Conservation (phyloP, 1,139 yeast genomes). For the Zygosaccharomyces sapae region DNA sequence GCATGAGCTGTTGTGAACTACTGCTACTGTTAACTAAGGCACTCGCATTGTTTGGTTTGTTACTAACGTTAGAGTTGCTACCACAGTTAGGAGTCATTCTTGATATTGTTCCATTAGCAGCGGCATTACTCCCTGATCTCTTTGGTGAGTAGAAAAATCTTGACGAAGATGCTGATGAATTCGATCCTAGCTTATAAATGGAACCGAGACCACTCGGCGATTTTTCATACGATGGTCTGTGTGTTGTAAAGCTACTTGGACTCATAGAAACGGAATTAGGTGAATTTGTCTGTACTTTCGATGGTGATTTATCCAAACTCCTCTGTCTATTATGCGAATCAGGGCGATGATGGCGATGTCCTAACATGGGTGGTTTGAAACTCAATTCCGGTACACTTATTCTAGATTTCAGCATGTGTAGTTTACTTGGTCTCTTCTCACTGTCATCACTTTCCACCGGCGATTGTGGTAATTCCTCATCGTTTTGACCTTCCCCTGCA, state of each 20-base stretch:
- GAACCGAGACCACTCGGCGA: constrained; percentile 3
- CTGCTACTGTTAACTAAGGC: background rate
- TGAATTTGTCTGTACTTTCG: constrained; percentile 1
- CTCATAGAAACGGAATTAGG: constrained; percentile 2
- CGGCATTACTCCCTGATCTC: constrained; percentile 2
- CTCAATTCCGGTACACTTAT: constrained; percentile 18
- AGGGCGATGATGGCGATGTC: constrained; percentile 7
- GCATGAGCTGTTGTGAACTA: background rate
- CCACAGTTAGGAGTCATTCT: background rate
- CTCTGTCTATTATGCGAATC: constrained; percentile 5
- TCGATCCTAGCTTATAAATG: constrained; percentile 7
- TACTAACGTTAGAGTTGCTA: background rate
- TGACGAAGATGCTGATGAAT: constrained; percentile 9
- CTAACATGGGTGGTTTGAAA: constrained; percentile 7
- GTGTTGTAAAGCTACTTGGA: constrained; percentile 1
- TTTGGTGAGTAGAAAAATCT: constrained; percentile 8
- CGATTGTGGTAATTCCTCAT: background rate
- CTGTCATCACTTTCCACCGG: background rate
- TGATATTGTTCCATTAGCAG: background rate
- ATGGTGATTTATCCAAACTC: constrained; percentile 5
- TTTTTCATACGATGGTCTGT: constrained; percentile 6
- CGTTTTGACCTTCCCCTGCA: background rate
- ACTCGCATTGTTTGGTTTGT: background rate
- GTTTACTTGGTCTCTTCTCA: constrained; percentile 12
- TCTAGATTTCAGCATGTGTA: constrained; percentile 15